A percentile compares a stretch with the other conserved stretches of the same genome.
These are phyloP conservation scores for Syncephalastrum monosporum DNA, from an alignment of 371 early-diverging fungal species.

Conservation along the genomic window DNA sequence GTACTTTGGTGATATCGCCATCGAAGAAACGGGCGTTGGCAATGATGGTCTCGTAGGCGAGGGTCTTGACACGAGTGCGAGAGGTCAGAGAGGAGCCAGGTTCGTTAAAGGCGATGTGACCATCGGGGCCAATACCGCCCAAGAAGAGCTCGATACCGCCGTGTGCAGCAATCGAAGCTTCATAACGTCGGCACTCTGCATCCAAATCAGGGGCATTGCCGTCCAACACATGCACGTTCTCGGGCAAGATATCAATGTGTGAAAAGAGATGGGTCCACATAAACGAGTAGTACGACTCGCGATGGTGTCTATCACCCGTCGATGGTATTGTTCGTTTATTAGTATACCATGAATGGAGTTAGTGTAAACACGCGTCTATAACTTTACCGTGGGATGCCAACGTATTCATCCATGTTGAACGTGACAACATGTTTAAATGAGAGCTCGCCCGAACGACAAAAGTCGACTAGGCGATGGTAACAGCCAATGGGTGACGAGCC, in stretches of 20 bases:
- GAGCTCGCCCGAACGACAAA: slow-evolving; percentile 57
- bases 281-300: slow-evolving; percentile 85
- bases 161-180: slow-evolving; percentile 71
- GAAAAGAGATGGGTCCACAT: slow-evolving; percentile 86
- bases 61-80: slow-evolving; percentile 84
- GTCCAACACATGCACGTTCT: slow-evolving; percentile 81
- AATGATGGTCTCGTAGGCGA: slow-evolving; percentile 89
- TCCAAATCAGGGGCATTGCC: slow-evolving; percentile 84
- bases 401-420: slow-evolving; percentile 80
- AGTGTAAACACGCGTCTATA: no score
- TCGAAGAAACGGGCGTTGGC: slow-evolving; percentile 90
- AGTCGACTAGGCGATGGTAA: slow-evolving; percentile 65
- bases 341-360: neutral
- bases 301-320: slow-evolving; percentile 55
- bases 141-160: slow-evolving; percentile 87
- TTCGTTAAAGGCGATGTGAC: slow-evolving; percentile 91
- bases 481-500: slow-evolving; percentile 83
- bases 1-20: slow-evolving; percentile 84
- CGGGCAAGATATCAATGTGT: slow-evolving; percentile 76
- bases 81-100: slow-evolving; percentile 88
- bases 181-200: slow-evolving; percentile 76
- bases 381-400: slow-evolving; percentile 35
- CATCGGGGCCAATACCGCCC: slow-evolving; percentile 87
- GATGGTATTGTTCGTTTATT: neutral
- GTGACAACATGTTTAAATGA: slow-evolving; percentile 65